Conservation (phyloP, 2,329 filamentous ascomycete genomes). For the Biscogniauxia sp. region DNA sequence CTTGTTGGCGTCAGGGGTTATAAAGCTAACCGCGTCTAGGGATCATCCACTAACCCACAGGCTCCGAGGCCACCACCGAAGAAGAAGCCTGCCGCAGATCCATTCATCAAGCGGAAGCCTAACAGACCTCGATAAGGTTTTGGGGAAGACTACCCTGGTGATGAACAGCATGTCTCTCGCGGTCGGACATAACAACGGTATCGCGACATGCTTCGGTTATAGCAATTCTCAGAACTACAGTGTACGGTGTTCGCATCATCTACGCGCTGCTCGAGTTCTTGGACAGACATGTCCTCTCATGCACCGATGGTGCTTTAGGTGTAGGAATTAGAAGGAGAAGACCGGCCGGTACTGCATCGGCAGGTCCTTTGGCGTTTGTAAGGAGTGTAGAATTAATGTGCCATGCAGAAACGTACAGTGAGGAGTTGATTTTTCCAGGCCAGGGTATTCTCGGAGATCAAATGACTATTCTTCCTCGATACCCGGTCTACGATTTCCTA, state of each 20-base stretch:
- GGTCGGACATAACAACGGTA: neutral
- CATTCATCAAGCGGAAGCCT: constrained; percentile 18
- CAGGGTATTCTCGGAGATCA: neutral
- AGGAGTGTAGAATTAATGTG: neutral
- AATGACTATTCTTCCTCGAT: neutral
- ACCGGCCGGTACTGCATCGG: neutral
- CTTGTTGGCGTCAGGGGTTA: neutral
- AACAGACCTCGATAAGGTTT: constrained; percentile 7
- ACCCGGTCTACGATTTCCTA: neutral
- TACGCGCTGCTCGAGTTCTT: neutral
- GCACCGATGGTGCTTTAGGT: neutral
- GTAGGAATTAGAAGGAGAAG: neutral
- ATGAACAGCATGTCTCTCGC: neutral
- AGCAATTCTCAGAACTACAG: neutral
- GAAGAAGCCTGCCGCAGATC: constrained; percentile 8
- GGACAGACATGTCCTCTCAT: neutral
- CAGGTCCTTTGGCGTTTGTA: neutral
- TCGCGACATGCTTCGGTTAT: neutral
- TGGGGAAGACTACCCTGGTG: neutral
- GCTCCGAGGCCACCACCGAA: constrained; percentile 17
- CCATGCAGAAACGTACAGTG: neutral
- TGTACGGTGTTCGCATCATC: neutral
- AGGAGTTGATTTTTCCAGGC: neutral
- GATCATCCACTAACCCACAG: constrained; percentile 16
- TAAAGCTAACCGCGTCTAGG: constrained; percentile 21